Percentiles rank a stretch among this genome's conserved stretches.
phyloP scores from a whole-genome alignment of 257 asterid genomes.

The Nyctanthes arbortristis region DNA sequence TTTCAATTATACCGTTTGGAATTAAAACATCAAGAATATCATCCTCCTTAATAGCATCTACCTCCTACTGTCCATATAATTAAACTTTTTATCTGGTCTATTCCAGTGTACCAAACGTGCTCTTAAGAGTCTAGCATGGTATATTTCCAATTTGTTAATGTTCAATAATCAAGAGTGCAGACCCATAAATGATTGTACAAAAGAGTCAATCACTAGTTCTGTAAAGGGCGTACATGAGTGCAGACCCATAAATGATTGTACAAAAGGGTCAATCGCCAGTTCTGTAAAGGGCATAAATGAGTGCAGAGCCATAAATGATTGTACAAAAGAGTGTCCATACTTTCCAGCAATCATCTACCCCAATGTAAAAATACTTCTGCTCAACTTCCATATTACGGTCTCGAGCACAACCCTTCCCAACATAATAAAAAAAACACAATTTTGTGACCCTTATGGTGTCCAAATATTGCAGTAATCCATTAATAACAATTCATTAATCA shows the following conservation, averaged over 20 bases:
- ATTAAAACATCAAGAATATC: too few species aligned
- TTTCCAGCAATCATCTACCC: background rate
- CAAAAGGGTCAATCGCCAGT: background rate
- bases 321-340: background rate
- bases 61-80: too few species aligned
- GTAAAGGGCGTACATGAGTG: background rate
- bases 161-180: background rate
- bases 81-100: too few species aligned
- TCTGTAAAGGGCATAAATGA: background rate
- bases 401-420: background rate
- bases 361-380: background rate
- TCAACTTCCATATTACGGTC: background rate
- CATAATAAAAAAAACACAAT: background rate
- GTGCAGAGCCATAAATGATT: too few species aligned
- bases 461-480: background rate
- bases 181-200: background rate
- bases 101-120: too few species aligned
- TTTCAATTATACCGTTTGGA: too few species aligned
- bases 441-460: background rate
- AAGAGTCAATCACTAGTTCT: background rate
- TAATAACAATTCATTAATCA: background rate
- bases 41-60: too few species aligned
- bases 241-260: background rate
- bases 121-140: background rate
- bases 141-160: background rate